Evolutionary conservation across 2,329 filamentous ascomycete species (phyloP).

Genomic region (Verticillium dahliae): DNA sequence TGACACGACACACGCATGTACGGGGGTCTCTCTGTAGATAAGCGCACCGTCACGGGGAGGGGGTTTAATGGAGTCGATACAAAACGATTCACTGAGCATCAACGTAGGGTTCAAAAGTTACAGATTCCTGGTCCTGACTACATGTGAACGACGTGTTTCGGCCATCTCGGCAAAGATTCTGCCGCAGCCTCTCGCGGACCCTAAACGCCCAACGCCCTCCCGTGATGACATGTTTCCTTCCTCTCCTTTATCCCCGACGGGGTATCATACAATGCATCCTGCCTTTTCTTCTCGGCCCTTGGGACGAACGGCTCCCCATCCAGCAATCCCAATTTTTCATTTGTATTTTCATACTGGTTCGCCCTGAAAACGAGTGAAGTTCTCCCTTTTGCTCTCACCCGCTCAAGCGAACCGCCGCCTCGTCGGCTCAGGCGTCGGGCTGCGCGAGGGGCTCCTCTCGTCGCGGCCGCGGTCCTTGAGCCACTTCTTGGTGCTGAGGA

Average conservation of each 20-base stretch:
- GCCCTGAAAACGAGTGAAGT: no score
- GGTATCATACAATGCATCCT: conserved; percentile 1
- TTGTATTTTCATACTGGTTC: no score
- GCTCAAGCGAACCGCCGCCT: conserved; percentile 57
- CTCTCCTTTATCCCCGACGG: background rate
- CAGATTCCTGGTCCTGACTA: background rate
- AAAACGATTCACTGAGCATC: background rate
- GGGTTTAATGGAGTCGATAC: background rate
- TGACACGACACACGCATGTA: background rate
- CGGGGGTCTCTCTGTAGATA: background rate
- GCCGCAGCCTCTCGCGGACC: background rate
- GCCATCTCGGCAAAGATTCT: background rate
- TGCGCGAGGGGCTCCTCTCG: conserved; percentile 72
- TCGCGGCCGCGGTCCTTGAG: conserved; percentile 78
- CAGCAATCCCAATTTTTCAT: no score
- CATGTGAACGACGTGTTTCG: background rate
- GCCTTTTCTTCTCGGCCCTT: background rate
- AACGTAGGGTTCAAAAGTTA: background rate
- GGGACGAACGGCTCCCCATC: no score
- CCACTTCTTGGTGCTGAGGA: conserved; percentile 94
- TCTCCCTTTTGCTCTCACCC: background rate
- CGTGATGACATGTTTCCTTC: background rate
- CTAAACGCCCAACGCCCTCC: background rate
- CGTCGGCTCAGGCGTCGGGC: conserved; percentile 79
- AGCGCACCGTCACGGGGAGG: background rate